Percentiles rank a stretch among this genome's conserved stretches.
Conservation (phyloP, 768 basidiomycete species). For the Rossbeevera mucosa region DNA sequence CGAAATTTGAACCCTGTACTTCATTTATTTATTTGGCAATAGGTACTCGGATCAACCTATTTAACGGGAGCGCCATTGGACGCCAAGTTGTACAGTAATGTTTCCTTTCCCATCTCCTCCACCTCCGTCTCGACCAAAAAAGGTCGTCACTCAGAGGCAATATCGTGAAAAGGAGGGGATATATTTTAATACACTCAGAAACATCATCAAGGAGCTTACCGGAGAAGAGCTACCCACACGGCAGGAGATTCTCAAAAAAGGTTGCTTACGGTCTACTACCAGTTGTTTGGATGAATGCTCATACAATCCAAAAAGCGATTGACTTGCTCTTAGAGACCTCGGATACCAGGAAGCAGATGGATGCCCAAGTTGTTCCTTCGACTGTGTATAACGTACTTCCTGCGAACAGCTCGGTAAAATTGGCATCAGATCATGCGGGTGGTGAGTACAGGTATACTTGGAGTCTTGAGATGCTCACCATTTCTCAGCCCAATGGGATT, state of each 20-base stretch:
- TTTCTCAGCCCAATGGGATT: neutral
- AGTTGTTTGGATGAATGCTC: neutral
- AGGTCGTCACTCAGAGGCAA: constrained; percentile 13
- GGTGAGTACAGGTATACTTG: neutral
- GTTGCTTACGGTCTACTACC: constrained; percentile 3
- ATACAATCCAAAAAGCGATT: constrained; percentile 5
- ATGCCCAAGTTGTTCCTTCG: neutral
- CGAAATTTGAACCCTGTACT: too few relatives aligned
- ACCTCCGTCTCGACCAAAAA: constrained; percentile 3
- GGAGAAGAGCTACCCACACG: constrained; percentile 15
- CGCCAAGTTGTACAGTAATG: constrained; percentile 3
- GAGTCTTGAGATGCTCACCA: neutral
- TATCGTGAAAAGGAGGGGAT: constrained; percentile 24
- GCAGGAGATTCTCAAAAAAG: constrained; percentile 21
- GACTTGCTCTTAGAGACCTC: neutral
- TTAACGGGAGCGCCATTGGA: neutral
- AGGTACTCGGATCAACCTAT: neutral
- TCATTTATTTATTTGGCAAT: neutral
- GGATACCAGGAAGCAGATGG: neutral
- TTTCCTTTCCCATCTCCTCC: neutral
- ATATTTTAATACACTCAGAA: constrained; percentile 12
- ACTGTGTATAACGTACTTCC: neutral
- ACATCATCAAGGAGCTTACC: constrained; percentile 16
- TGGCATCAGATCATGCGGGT: neutral
- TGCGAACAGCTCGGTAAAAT: neutral